Base-by-base conservation (phyloP, 73 alveolate species). In the Uronychia setigera region DNA sequence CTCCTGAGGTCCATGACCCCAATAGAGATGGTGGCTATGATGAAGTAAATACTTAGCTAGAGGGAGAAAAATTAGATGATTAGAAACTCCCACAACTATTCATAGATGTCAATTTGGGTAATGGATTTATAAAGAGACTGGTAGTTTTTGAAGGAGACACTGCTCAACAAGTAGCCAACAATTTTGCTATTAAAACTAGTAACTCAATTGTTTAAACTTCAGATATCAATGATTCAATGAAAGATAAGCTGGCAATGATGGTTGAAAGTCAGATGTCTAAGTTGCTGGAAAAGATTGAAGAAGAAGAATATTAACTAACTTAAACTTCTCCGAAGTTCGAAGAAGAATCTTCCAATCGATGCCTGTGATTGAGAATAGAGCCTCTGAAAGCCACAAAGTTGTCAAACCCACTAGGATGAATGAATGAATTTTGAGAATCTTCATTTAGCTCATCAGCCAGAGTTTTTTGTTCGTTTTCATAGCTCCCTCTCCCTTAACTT, bases 101-200 rank as follows among this genome's bases (percentile, higher is more conserved):
- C 58, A 77, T 91, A 26, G 96, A 91, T 33, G 88, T 91, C 31
- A 91, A 91, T 35, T 82, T 91, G 19, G 92, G 93, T 25, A 84
- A 82, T 34, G 96, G 88, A 34, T 80, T 77, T 29, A 74, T 84
- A 59, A 86, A 87, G 60, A 60, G 93, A 82, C 86, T 91, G 0
- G 92, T 91, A 5, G 91, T 91, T 25, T 91, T 29, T 81, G 96
- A 91, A 59, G 93, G 91, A 34, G 96, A 91, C 74, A 76, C 79
- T 34, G 91, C 96, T 46, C 33, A 87, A 26, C 80, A 81, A 26
- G 80, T 90, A 30, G 93, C 91, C 0, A 32, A 35, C 31, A 26
- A 32, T 35, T 90, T 90, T 85, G 58, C 81, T 58, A 83, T 35
- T 29, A 82, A 60, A 33, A 82, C 82, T 35, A 78, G 93, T 85